phyloP scores from a whole-genome alignment of 768 basidiomycete genomes.

The Rhizopogon rudus region DNA sequence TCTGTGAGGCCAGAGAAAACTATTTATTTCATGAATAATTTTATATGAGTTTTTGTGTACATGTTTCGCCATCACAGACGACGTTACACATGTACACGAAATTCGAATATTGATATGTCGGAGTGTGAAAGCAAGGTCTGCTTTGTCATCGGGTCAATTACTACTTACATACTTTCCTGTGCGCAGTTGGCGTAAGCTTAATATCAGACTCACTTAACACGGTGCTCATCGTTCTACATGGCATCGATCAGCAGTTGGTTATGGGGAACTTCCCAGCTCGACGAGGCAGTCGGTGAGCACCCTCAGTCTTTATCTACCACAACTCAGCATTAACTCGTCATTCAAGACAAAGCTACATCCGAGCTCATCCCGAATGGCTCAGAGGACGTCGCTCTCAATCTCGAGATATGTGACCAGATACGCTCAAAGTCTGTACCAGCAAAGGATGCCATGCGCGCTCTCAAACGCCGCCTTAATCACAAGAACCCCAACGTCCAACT shows the following conservation, averaged over 20 bases:
- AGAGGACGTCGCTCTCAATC: constrained; percentile 89
- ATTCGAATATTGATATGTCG: constrained; percentile 8
- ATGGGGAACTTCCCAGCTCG: constrained; percentile 80
- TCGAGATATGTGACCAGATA: constrained; percentile 97
- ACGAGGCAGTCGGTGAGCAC: constrained; percentile 74
- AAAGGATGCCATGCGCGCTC: constrained; percentile 81
- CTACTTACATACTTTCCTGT: constrained; percentile 9
- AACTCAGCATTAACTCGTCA: constrained; percentile 7
- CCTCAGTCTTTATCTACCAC: background rate
- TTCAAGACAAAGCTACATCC: constrained; percentile 87
- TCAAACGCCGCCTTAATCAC: constrained; percentile 85
- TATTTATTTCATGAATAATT: background rate
- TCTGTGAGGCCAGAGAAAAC: no score
- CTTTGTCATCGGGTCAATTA: constrained; percentile 12
- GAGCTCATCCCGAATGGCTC: constrained; percentile 77
- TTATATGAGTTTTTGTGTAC: no score
- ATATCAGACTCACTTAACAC: background rate
- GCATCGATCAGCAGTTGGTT: constrained; percentile 62
- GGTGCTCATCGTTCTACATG: constrained; percentile 31
- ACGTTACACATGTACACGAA: no score
- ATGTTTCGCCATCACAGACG: no score
- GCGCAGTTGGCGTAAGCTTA: constrained; percentile 1
- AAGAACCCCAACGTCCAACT: constrained; percentile 96
- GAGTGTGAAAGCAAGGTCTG: constrained; percentile 14
- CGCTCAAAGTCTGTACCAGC: constrained; percentile 84